These are phyloP conservation scores for Colletotrichum abscissum DNA, from an alignment of 2,329 filamentous ascomycete genomes.

Conservation along the genomic window DNA sequence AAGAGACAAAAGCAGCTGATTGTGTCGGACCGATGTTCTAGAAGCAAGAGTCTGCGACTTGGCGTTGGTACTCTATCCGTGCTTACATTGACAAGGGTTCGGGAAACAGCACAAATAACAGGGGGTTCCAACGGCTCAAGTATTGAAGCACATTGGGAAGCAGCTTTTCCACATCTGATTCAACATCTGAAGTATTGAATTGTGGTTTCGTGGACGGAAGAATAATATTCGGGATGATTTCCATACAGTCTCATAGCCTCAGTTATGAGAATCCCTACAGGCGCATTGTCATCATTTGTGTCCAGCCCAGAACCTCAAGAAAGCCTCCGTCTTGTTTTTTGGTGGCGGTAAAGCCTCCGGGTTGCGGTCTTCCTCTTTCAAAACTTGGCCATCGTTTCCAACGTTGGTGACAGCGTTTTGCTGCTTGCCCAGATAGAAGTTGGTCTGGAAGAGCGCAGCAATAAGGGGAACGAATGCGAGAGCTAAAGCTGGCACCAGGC, in stretches of 20 bases:
- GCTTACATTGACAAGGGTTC: neutral
- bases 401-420: slow-evolving; percentile 34
- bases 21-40: neutral
- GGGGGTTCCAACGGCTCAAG: neutral
- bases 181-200: no score
- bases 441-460: slow-evolving; percentile 33
- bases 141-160: no score
- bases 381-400: slow-evolving; percentile 19
- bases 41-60: neutral
- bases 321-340: slow-evolving; percentile 40
- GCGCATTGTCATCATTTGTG: neutral
- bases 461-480: slow-evolving; percentile 32
- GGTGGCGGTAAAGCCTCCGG: slow-evolving; percentile 30
- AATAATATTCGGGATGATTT: no score
- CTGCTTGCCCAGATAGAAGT: slow-evolving; percentile 35
- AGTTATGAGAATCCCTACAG: no score
- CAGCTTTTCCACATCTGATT: no score
- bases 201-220: no score
- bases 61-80: neutral
- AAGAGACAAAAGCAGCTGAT: neutral
- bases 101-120: neutral
- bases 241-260: no score
- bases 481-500: slow-evolving; percentile 25
- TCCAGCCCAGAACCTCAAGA: slow-evolving; percentile 42
- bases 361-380: slow-evolving; percentile 29